These are phyloP conservation scores for Porogramme epimiltina DNA, from an alignment of 1,284 basidiomycete species.

Conservation along the genomic window DNA sequence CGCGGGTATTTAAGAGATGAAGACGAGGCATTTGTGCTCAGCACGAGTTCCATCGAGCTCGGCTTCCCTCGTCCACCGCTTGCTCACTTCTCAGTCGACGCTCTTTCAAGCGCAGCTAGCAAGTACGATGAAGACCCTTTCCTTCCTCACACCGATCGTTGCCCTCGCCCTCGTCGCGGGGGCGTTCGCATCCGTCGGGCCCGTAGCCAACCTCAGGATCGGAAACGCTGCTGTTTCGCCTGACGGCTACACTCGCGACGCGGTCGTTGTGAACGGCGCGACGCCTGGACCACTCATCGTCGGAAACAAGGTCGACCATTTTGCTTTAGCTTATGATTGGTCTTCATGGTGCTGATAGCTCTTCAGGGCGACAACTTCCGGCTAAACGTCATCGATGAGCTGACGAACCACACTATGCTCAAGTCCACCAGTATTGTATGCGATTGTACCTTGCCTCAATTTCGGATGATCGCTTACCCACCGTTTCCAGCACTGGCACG, in stretches of 20 bases:
- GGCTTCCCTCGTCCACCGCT: neutral
- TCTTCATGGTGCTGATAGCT: neutral
- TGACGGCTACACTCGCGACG: conserved; percentile 26
- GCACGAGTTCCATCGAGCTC: neutral
- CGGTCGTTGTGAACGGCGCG: conserved; percentile 27
- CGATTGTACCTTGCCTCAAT: neutral
- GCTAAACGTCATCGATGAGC: conserved; percentile 39
- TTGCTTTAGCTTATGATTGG: too few species aligned
- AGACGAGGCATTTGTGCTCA: neutral
- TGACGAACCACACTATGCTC: conserved; percentile 37
- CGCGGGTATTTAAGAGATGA: conserved; percentile 2
- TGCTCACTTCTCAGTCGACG: neutral
- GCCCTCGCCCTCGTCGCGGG: conserved; percentile 4
- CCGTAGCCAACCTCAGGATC: conserved; percentile 21
- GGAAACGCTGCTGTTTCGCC: conserved; percentile 22
- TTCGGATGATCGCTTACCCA: neutral
- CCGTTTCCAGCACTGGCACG: conserved; percentile 37
- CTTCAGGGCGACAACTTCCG: conserved; percentile 28
- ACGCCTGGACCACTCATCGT: conserved; percentile 31
- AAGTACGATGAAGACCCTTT: neutral
- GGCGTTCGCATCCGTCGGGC: conserved; percentile 16
- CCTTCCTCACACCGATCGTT: neutral
- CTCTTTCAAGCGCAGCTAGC: neutral
- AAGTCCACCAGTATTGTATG: conserved; percentile 38
- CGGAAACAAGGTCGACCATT: conserved; percentile 25